These are phyloP conservation scores for Yamadazyma taylorii DNA, from an alignment of 1,139 yeast species.

Conservation along the genomic window DNA sequence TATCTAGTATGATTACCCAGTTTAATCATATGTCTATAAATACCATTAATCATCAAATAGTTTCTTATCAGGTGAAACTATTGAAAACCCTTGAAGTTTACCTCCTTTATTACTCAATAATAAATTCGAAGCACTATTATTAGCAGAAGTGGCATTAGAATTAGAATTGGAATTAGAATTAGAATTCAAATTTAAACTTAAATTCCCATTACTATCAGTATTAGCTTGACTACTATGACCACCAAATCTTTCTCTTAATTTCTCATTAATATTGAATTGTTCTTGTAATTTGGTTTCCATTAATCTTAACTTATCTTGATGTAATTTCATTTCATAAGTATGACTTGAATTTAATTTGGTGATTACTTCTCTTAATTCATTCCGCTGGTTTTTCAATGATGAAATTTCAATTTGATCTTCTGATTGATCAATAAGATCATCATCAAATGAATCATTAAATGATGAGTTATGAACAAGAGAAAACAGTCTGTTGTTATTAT, in stretches of 20 bases:
- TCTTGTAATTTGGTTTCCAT: conserved; percentile 42
- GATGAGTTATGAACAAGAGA: conserved; percentile 19
- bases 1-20: not conserved
- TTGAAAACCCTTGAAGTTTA: conserved; percentile 42
- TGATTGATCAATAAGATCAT: conserved; percentile 19
- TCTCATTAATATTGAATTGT: conserved; percentile 34
- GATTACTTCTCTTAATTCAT: conserved; percentile 58
- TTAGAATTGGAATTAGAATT: conserved; percentile 3
- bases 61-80: conserved; percentile 39
- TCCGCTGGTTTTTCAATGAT: conserved; percentile 51
- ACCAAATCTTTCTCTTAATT: conserved; percentile 27
- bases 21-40: not conserved
- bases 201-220: conserved; percentile 2
- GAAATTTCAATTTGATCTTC: conserved; percentile 33
- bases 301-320: conserved; percentile 43
- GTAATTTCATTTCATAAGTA: conserved; percentile 35
- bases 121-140: conserved; percentile 1
- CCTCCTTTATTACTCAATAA: conserved; percentile 29
- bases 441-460: conserved; percentile 12
- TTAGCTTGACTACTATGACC: conserved; percentile 6
- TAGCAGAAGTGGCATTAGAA: conserved; percentile 6
- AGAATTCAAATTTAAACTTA: not conserved
- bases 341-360: conserved; percentile 38
- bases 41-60: conserved; percentile 25
- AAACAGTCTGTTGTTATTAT: conserved; percentile 16